Conservation (phyloP, 2,329 filamentous ascomycete species). For the Ophiostoma novo-ulmi region DNA sequence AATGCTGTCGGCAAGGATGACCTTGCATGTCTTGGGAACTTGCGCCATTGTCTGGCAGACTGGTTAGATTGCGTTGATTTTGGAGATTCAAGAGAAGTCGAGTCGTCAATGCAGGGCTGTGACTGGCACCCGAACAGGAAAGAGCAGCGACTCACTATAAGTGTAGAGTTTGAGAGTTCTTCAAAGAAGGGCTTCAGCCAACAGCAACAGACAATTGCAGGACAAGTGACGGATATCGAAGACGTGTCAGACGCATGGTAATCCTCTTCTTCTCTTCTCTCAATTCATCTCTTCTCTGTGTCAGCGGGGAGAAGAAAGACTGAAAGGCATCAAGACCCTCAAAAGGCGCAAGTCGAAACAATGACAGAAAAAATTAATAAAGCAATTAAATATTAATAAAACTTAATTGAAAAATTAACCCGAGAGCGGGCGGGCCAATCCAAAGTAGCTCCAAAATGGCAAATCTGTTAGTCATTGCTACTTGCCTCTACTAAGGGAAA, state of each 20-base stretch:
- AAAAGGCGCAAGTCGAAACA: conserved; percentile 9
- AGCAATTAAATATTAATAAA: conserved; percentile 9
- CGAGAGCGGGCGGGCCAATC: conserved; percentile 14
- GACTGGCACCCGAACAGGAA: not conserved
- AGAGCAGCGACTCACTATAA: not conserved
- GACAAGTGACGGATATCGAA: conserved; percentile 10
- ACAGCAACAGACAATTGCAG: conserved; percentile 16
- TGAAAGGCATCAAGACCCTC: not conserved
- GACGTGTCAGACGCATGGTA: conserved; percentile 18
- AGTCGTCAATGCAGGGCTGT: not conserved
- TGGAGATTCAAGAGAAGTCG: not conserved
- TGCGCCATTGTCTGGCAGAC: conserved; percentile 37
- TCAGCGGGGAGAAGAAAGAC: conserved; percentile 14
- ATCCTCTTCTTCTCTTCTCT: conserved; percentile 15
- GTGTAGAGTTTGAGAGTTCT: not conserved
- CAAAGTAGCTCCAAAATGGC: conserved; percentile 14
- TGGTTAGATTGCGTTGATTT: not conserved
- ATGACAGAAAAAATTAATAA: conserved; percentile 21
- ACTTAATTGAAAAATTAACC: not conserved
- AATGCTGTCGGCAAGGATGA: conserved; percentile 81
- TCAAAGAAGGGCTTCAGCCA: conserved; percentile 10
- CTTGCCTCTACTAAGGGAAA: not conserved
- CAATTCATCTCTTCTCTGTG: conserved; percentile 1
- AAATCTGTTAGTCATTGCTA: conserved; percentile 6
- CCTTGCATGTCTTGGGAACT: conserved; percentile 74